phyloP scores from a whole-genome alignment of 345 rosid species.

The Psidium guajava region DNA sequence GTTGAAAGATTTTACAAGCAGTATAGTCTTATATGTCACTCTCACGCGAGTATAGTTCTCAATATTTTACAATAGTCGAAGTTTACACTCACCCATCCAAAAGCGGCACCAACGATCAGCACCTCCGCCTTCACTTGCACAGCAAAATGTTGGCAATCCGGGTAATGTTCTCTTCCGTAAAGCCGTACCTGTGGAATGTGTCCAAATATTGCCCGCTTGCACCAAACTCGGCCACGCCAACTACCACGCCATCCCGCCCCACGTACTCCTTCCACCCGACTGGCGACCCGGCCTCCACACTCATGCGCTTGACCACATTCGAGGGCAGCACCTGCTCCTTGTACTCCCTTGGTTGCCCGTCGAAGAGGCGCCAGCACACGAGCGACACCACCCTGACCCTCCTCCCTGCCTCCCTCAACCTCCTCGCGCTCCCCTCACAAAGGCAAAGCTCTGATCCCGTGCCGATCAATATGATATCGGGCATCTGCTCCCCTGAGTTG shows the following conservation, averaged over 20 bases:
- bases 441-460: slow-evolving; percentile 23
- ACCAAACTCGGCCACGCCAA: slow-evolving; percentile 24
- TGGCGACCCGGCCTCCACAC: slow-evolving; percentile 23
- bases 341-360: slow-evolving; percentile 13
- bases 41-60: not conserved
- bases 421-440: slow-evolving; percentile 4
- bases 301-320: slow-evolving; percentile 2
- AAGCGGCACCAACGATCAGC: not conserved
- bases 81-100: not conserved
- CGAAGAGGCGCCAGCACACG: slow-evolving; percentile 19
- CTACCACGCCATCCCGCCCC: slow-evolving; percentile 12
- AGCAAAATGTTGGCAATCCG: slow-evolving; percentile 7
- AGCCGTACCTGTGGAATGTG: slow-evolving; percentile 19
- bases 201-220: slow-evolving; percentile 20
- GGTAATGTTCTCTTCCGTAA: slow-evolving; percentile 14
- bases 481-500: slow-evolving; percentile 5
- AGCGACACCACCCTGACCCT: slow-evolving; percentile 25
- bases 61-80: not conserved
- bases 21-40: not conserved
- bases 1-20: not conserved
- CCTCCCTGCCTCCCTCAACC: slow-evolving; percentile 18
- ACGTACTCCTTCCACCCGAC: slow-evolving; percentile 22
- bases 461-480: slow-evolving; percentile 21
- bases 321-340: slow-evolving; percentile 15
- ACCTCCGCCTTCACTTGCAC: not conserved